phyloP scores from a whole-genome alignment of 768 basidiomycete species.

The Hygrocybe coccinea region DNA sequence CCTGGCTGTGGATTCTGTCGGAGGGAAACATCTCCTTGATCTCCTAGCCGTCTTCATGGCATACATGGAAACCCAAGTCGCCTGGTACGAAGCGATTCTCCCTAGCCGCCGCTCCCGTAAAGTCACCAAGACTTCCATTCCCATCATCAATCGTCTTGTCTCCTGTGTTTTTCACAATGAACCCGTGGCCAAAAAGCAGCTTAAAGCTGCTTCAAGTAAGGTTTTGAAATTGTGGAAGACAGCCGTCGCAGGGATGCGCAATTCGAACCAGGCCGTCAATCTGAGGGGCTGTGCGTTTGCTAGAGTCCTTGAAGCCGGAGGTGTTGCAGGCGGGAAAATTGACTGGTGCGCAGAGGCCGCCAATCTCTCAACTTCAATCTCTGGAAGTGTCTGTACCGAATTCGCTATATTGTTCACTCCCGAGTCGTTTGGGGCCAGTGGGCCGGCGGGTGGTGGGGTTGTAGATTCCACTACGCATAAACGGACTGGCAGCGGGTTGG shows the following conservation, averaged over 20 bases:
- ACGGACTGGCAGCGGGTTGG: background rate
- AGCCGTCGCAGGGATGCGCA: background rate
- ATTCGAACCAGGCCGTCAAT: background rate
- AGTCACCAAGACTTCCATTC: background rate
- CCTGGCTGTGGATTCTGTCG: background rate
- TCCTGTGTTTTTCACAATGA: background rate
- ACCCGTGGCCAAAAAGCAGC: background rate
- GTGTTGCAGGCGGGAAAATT: background rate
- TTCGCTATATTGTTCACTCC: background rate
- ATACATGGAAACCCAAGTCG: slow-evolving; percentile 3
- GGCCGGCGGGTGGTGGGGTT: background rate
- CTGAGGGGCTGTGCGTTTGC: slow-evolving; percentile 1
- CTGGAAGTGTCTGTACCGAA: slow-evolving; percentile 3
- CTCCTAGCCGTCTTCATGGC: background rate
- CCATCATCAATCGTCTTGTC: background rate
- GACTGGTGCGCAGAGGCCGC: slow-evolving; percentile 5
- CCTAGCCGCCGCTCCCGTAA: slow-evolving; percentile 3
- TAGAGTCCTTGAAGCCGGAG: background rate
- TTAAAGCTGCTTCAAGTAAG: background rate
- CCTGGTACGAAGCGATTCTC: slow-evolving; percentile 1
- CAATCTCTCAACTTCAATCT: background rate
- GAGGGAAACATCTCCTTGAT: background rate
- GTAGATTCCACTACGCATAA: background rate
- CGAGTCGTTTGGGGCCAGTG: slow-evolving; percentile 3
- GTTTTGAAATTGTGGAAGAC: slow-evolving; percentile 1